Percentiles rank a stretch among this genome's conserved stretches.
Conservation (phyloP, 306 rosid genomes). For the Malus asiatica region DNA sequence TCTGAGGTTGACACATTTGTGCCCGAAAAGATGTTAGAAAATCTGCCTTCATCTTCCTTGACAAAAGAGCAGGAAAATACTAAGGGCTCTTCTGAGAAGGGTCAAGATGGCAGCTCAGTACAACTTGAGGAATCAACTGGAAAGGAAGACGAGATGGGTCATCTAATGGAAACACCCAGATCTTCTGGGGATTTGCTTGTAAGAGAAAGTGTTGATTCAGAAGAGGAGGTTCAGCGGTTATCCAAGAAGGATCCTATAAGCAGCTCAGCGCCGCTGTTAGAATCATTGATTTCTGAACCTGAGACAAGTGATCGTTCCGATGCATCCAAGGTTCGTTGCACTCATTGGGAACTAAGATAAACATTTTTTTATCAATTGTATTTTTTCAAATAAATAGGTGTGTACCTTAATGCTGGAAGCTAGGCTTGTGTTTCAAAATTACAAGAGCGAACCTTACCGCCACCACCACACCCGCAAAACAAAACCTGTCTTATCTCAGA, state of each 20-base stretch:
- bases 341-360: neutral
- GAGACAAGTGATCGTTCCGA: conserved; percentile 7
- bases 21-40: neutral
- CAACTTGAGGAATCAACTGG: conserved; percentile 8
- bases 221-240: conserved; percentile 5
- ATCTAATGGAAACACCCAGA: conserved; percentile 9
- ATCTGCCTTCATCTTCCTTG: neutral
- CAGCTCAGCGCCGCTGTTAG: conserved; percentile 6
- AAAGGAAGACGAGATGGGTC: neutral
- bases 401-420: neutral
- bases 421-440: neutral
- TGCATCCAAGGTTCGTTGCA: conserved; percentile 26
- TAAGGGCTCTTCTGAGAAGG: conserved; percentile 2
- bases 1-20: conserved; percentile 3
- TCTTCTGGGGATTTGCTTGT: neutral
- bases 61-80: neutral
- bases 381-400: neutral
- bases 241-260: conserved; percentile 7
- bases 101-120: conserved; percentile 6
- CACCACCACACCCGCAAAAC: neutral
- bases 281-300: conserved; percentile 7
- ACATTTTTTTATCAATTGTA: neutral
- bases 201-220: neutral
- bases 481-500: neutral
- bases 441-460: neutral